phyloP scores from a whole-genome alignment of 2,329 filamentous ascomycete species.

The Aspergillus sp. region DNA sequence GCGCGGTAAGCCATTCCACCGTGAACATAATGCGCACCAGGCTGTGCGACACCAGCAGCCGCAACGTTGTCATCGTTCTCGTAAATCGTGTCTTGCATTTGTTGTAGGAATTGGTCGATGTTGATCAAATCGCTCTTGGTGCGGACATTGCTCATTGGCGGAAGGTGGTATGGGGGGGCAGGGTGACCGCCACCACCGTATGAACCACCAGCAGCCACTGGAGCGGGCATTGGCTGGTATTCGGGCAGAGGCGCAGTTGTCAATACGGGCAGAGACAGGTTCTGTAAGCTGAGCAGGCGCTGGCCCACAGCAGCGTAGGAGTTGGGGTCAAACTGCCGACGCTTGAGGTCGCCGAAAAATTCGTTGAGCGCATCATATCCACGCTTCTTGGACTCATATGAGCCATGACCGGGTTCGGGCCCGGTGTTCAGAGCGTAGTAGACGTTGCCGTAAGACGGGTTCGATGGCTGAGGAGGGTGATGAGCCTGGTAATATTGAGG shows the following conservation, averaged over 20 bases:
- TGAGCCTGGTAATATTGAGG: constrained; percentile 56
- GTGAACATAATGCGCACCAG: constrained; percentile 66
- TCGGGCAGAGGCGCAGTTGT: constrained; percentile 57
- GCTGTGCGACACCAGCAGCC: constrained; percentile 73
- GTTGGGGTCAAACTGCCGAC: constrained; percentile 80
- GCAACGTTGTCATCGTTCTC: constrained; percentile 84
- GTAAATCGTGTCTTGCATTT: constrained; percentile 94
- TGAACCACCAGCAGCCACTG: constrained; percentile 55
- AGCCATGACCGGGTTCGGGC: constrained; percentile 62
- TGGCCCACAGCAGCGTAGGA: constrained; percentile 93
- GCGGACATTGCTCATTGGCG: constrained; percentile 81
- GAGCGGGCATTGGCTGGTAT: constrained; percentile 53
- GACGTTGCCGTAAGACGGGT: constrained; percentile 66
- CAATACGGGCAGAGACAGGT: constrained; percentile 62
- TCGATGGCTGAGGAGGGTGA: constrained; percentile 53
- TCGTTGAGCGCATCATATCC: constrained; percentile 87
- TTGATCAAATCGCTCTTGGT: constrained; percentile 93
- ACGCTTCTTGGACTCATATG: constrained; percentile 75
- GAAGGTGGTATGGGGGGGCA: constrained; percentile 79
- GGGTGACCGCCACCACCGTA: constrained; percentile 61
- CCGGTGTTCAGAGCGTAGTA: constrained; percentile 73
- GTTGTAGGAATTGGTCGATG: constrained; percentile 91
- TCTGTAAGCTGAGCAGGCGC: constrained; percentile 78
- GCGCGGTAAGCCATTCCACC: constrained; percentile 53
- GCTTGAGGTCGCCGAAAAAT: constrained; percentile 91